Conservation (phyloP, 2,329 filamentous ascomycete genomes). For the Plenodomus tracheiphilus region DNA sequence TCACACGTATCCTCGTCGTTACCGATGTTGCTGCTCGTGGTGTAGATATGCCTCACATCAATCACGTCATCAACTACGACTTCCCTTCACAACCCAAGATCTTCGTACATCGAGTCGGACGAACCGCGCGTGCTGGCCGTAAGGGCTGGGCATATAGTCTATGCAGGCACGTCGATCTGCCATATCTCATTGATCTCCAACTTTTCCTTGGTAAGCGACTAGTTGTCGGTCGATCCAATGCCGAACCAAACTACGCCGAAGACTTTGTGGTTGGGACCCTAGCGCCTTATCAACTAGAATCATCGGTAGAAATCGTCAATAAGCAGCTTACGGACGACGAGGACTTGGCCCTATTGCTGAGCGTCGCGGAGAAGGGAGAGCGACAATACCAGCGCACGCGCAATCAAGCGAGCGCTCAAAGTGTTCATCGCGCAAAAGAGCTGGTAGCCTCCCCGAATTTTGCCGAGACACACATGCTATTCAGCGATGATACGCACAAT, state of each 20-base stretch:
- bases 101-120: conserved; percentile 92
- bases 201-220: conserved; percentile 88
- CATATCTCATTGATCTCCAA: conserved; percentile 91
- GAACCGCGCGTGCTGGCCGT: conserved; percentile 91
- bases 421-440: conserved; percentile 83
- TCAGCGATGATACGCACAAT: conserved; percentile 63
- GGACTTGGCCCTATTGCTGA: conserved; percentile 71
- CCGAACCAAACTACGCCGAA: conserved; percentile 71
- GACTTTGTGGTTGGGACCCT: conserved; percentile 83
- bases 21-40: conserved; percentile 96
- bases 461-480: conserved; percentile 77
- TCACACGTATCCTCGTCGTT: conserved; percentile 88
- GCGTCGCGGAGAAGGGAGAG: conserved; percentile 84
- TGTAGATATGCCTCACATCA: conserved; percentile 95
- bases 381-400: conserved; percentile 89
- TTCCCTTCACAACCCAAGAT: conserved; percentile 97
- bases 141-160: conserved; percentile 95
- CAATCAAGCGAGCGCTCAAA: conserved; percentile 86
- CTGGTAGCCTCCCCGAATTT: conserved; percentile 71
- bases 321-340: conserved; percentile 75
- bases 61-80: conserved; percentile 98
- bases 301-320: conserved; percentile 78
- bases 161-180: conserved; percentile 82
- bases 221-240: conserved; percentile 68
- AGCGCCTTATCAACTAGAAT: conserved; percentile 72